Base-by-base conservation (phyloP, 129 eudicot genomes). In the Pseudognaphalium luteoalbum region DNA sequence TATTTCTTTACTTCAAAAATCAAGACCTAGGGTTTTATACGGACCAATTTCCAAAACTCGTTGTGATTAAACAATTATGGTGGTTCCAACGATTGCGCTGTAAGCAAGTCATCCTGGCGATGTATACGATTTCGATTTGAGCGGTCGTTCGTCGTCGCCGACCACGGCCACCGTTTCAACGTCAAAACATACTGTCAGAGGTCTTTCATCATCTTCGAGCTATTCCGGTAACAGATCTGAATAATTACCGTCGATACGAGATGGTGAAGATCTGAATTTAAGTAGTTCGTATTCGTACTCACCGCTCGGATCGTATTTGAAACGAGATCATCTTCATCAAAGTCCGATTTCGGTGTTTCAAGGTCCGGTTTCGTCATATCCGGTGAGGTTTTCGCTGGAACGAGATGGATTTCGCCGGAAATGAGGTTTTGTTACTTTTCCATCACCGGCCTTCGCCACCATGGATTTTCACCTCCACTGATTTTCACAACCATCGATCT, bases 311-410 rank as follows among this genome's bases (percentile, higher is more conserved):
- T 86, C 98, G 61, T 88, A 83, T 58, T 25, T 83, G 66, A 94
- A 94, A 73, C 86, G 96, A 72, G 97, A 94, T 72, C 88, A 86
- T 71, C 85, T 91, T 70, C 98, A 94, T 70, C 89, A 86, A 75
- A 91, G 97, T 72, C 99, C 99, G 20, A 92, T 89, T 2, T 91
- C 99, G 51, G 97, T 94, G 62, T 81, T 94, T 35, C 92, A 94
- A 14, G 90, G 83, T 7, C 93, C 93, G 7, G 76, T 80, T 73
- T 47, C 82, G 32, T 64, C 80, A 8, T 66, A 86, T 34, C 84
- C 88, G 58, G 41, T 76, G 83, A 79, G 96, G 81, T 84, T 90
- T 68, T 71, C 85, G 0, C 83, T 78, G 16, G 90, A 81, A 44
- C 52, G 63, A 84, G 79, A 63, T 86, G 92, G 20, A 74, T 85